These are phyloP conservation scores for Beauveria sp. DNA, from an alignment of 2,329 filamentous ascomycete genomes.

Conservation along the genomic window DNA sequence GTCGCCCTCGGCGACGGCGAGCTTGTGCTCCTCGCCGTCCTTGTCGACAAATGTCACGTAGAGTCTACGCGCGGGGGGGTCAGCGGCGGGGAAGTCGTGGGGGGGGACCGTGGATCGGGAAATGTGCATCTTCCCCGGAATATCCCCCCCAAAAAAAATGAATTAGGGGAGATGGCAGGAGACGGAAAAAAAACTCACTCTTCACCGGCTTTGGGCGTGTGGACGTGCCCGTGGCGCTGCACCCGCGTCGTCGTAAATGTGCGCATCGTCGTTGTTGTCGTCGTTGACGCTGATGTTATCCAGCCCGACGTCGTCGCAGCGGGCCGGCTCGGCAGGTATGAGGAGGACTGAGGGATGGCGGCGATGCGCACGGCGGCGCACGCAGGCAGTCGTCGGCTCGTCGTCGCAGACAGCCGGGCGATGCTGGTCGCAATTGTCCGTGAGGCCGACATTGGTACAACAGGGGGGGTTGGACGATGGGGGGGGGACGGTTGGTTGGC, in stretches of 20 bases:
- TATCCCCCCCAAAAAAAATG: too few species aligned
- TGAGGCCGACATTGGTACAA: constrained; percentile 22
- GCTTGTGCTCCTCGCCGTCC: constrained; percentile 65
- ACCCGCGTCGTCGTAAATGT: constrained; percentile 58
- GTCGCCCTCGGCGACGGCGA: constrained; percentile 77
- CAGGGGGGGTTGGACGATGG: too few species aligned
- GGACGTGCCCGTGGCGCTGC: constrained; percentile 68
- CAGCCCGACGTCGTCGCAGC: neutral
- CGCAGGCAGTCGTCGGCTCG: constrained; percentile 19
- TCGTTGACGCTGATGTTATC: too few species aligned
- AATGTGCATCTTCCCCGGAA: too few species aligned
- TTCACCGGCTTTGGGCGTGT: constrained; percentile 80
- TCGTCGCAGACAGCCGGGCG: constrained; percentile 23
- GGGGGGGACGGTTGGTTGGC: neutral
- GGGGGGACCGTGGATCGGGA: neutral
- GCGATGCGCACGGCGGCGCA: constrained; percentile 20
- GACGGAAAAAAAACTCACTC: constrained; percentile 55
- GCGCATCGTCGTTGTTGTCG: constrained; percentile 21
- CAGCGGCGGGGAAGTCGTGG: constrained; percentile 9
- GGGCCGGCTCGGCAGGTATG: neutral
- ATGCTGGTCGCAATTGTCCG: constrained; percentile 26
- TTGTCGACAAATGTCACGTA: constrained; percentile 93
- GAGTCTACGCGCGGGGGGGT: constrained; percentile 44
- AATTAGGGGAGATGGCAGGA: neutral
- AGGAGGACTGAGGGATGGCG: constrained; percentile 12